Conservation (phyloP, 805 yeast species). For the Ogataea dorogensis region DNA sequence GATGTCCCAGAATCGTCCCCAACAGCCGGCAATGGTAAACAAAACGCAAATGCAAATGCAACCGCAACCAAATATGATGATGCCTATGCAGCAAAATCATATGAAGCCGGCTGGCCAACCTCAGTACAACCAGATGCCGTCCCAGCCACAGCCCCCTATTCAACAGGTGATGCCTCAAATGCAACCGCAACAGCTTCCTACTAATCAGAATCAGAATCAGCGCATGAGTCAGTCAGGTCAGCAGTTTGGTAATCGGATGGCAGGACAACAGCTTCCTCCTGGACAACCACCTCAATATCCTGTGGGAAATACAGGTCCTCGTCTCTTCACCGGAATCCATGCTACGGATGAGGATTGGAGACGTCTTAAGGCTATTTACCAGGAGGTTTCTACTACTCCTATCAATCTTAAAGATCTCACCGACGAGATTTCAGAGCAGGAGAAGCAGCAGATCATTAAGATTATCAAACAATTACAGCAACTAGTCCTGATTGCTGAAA, state of each 20-base stretch:
- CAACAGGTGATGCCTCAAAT: constrained; percentile 17
- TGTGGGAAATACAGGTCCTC: constrained; percentile 21
- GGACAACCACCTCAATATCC: constrained; percentile 17
- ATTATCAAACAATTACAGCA: constrained; percentile 54
- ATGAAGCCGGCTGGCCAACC: constrained; percentile 18
- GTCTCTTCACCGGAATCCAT: constrained; percentile 32
- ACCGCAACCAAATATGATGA: constrained; percentile 23
- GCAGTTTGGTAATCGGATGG: constrained; percentile 13
- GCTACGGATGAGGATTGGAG: constrained; percentile 62
- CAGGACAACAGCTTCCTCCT: constrained; percentile 11
- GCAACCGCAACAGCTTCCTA: constrained; percentile 32
- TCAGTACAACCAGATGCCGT: constrained; percentile 10
- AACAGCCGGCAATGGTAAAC: constrained; percentile 8
- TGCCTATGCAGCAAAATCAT: constrained; percentile 31
- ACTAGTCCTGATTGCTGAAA: constrained; percentile 67
- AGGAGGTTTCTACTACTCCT: constrained; percentile 67
- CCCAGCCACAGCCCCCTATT: constrained; percentile 7
- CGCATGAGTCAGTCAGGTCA: constrained; percentile 19
- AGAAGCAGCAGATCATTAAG: constrained; percentile 58
- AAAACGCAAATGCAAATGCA: constrained; percentile 23
- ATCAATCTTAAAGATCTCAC: constrained; percentile 68
- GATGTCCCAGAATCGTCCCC: constrained; percentile 20
- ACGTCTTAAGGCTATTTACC: constrained; percentile 59
- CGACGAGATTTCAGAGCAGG: constrained; percentile 55
- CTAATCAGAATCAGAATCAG: constrained; percentile 32